Evolutionary conservation across 768 basidiomycete species (phyloP).

Genomic region (Filobasidium floriforme): DNA sequence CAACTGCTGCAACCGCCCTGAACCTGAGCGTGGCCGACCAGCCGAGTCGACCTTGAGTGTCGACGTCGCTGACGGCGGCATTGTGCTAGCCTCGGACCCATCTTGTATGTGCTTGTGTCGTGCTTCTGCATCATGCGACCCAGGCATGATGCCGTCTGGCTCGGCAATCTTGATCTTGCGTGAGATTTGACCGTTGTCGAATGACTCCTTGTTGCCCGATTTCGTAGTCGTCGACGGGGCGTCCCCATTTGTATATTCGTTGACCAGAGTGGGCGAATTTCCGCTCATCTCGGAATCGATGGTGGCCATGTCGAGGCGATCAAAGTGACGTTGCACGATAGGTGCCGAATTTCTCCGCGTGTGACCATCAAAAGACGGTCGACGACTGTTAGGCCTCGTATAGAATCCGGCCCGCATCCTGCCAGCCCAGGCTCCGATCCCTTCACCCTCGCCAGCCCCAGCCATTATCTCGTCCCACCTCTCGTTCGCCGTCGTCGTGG

Average conservation of each 20-base stretch:
- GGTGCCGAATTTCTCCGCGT: not conserved
- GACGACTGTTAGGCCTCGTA: slow-evolving; percentile 28
- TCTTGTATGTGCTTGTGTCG: not conserved
- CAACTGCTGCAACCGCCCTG: slow-evolving; percentile 39
- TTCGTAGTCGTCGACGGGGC: slow-evolving; percentile 3
- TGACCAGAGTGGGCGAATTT: not conserved
- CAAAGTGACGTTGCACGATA: not conserved
- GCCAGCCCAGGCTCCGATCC: slow-evolving; percentile 9
- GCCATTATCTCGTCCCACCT: slow-evolving; percentile 19
- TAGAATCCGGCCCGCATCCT: slow-evolving; percentile 13
- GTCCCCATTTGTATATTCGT: slow-evolving; percentile 1
- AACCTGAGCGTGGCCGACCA: slow-evolving; percentile 27
- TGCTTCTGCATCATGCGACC: not conserved
- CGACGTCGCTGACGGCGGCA: not conserved
- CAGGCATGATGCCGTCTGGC: slow-evolving; percentile 4
- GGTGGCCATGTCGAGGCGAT: slow-evolving; percentile 12
- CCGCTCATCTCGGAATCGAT: slow-evolving; percentile 11
- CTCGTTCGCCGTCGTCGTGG: slow-evolving; percentile 11
- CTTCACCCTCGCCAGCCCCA: slow-evolving; percentile 8
- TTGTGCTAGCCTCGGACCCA: not conserved
- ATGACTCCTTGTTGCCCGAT: slow-evolving; percentile 2
- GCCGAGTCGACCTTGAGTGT: not conserved
- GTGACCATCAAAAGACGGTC: slow-evolving; percentile 25
- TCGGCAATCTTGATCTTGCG: slow-evolving; percentile 18
- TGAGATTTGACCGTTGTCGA: slow-evolving; percentile 7